These are phyloP conservation scores for Fusarium abutilonis DNA, from an alignment of 2,329 filamentous ascomycete species.

Conservation along the genomic window DNA sequence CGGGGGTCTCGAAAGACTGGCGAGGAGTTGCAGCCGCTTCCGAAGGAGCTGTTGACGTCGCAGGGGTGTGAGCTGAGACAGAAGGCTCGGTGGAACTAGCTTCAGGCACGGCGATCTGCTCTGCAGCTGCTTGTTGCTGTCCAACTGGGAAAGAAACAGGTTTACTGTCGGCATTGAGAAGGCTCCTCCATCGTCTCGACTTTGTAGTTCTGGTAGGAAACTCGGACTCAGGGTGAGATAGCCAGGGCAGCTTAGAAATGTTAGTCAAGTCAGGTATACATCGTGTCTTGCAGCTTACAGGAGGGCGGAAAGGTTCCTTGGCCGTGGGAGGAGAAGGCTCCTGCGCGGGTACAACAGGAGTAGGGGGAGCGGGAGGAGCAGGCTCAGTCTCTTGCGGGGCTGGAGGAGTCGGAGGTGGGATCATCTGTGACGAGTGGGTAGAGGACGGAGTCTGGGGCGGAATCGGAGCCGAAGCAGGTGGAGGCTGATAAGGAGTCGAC, in stretches of 20 bases:
- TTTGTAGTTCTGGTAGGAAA: conserved; percentile 58
- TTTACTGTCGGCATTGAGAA: conserved; percentile 50
- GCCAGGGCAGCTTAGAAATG: conserved; percentile 64
- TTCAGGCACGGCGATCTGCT: conserved; percentile 39
- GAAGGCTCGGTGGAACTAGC: conserved; percentile 29
- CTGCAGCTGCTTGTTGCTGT: conserved; percentile 50
- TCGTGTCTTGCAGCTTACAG: conserved; percentile 53
- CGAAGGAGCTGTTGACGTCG: conserved; percentile 30
- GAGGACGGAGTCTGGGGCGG: conserved; percentile 64
- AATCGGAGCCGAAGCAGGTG: conserved; percentile 56
- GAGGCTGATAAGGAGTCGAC: conserved; percentile 66
- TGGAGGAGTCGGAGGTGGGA: conserved; percentile 58
- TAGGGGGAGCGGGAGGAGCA: conserved; percentile 40
- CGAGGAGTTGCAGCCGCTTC: conserved; percentile 33
- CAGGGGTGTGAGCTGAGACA: conserved; percentile 24
- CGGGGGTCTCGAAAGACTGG: conserved; percentile 48
- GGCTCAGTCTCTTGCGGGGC: conserved; percentile 54
- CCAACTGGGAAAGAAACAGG: conserved; percentile 57
- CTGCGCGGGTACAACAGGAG: conserved; percentile 37
- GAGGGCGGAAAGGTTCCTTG: conserved; percentile 56
- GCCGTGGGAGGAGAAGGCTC: conserved; percentile 42
- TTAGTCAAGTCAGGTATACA: conserved; percentile 2
- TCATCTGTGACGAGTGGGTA: conserved; percentile 58
- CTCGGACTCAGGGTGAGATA: conserved; percentile 60
- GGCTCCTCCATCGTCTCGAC: conserved; percentile 56